Conservation (phyloP, 1,284 basidiomycete species). For the Papiliotrema flavescens region DNA sequence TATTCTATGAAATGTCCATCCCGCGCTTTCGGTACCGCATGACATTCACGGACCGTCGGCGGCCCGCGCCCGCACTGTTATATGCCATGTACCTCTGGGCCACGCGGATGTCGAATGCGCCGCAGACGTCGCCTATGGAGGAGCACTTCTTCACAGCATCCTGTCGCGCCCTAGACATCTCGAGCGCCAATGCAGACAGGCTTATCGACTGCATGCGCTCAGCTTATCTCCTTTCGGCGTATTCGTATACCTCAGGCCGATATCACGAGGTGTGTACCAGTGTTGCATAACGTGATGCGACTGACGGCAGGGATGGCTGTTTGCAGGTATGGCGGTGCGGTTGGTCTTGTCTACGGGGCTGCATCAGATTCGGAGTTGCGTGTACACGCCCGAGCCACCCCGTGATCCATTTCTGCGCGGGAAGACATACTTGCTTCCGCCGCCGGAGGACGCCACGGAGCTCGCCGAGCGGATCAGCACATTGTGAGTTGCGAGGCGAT, state of each 20-base stretch:
- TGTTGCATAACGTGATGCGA: background rate
- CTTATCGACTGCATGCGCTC: conserved; percentile 40
- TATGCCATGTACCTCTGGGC: conserved; percentile 48
- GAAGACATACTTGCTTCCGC: conserved; percentile 32
- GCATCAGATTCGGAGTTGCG: conserved; percentile 36
- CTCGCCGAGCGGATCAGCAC: conserved; percentile 42
- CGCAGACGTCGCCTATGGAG: conserved; percentile 30
- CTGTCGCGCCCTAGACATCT: conserved; percentile 31
- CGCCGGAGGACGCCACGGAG: conserved; percentile 41
- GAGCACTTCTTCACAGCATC: conserved; percentile 36
- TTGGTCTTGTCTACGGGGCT: conserved; percentile 35
- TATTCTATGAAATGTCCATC: conserved; percentile 46
- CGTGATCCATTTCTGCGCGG: conserved; percentile 33
- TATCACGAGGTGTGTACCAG: conserved; percentile 32
- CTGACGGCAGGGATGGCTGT: conserved; percentile 31
- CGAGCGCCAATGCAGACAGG: conserved; percentile 34
- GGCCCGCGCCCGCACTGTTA: conserved; percentile 38
- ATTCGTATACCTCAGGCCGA: conserved; percentile 37
- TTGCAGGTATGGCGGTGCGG: conserved; percentile 32
- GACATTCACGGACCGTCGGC: conserved; percentile 35
- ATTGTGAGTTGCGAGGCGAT: too few species aligned
- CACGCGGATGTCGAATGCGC: conserved; percentile 37
- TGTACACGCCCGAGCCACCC: conserved; percentile 17
- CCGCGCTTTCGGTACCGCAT: conserved; percentile 41
- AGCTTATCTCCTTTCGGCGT: conserved; percentile 37